Base-by-base conservation (phyloP, 805 yeast species). In the Candida ulmi region DNA sequence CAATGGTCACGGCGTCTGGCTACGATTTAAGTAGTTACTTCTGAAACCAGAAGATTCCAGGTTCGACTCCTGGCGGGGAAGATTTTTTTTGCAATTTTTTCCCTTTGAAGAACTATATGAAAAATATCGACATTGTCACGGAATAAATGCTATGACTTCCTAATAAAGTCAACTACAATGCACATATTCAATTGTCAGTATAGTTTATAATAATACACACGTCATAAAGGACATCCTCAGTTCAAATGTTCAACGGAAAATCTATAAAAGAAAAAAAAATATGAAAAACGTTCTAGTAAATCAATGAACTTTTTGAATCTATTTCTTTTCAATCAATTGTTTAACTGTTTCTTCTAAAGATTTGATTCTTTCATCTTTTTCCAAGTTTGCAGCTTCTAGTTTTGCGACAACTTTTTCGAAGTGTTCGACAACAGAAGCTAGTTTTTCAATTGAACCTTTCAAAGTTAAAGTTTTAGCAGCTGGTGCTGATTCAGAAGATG, bases 1-100 rank as follows among this genome's bases (percentile, higher is more conserved):
- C 78, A 75, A 75, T 75, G 80, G 80, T 75, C 78, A 74, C 75
- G 80, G 80, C 80, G 80, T 75, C 78, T 73, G 80, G 79, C 80
- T 75, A 74, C 80, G 80, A 70, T 66, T 59, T 55, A 48, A 49
- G 68, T 65, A 61, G 71, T 58, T 47, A 55, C 59, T 44, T 69
- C 72, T 48, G 63, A 40, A 51, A 55, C 60, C 60, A 55, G 60
- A 55, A 55, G 60, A 55, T 54, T 55, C 60, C 60, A 55, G 60
- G 60, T 55, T 55, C 60, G 60, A 55, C 56, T 54, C 60, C 60
- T 55, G 60, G 60, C 60, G 60, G 60, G 58, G 60, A 55, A 55
- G 60, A 51, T 51, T 44, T 44, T 46, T 45, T 54, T 48, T 40
- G 59, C 8, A 29, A 26, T 18, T 26, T 32, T 37, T 37, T 17